These are phyloP conservation scores for Oleoguttula mirabilis DNA, from an alignment of 495 filamentous ascomycete genomes.

Conservation along the genomic window DNA sequence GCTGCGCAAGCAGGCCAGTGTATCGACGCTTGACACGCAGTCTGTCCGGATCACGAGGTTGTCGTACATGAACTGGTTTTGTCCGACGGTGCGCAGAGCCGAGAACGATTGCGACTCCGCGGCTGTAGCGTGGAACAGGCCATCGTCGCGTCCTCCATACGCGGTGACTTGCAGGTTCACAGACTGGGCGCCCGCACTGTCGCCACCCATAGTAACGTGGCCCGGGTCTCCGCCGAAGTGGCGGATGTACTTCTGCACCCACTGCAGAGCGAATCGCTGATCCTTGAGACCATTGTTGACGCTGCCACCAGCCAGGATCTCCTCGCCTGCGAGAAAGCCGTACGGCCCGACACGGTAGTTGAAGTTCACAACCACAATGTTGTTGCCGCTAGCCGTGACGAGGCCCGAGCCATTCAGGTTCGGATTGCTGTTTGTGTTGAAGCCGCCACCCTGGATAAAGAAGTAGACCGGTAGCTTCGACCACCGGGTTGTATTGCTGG, in stretches of 20 bases:
- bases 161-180: slow-evolving; percentile 56
- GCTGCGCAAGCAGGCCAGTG: slow-evolving; percentile 46
- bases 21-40: slow-evolving; percentile 37
- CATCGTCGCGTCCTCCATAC: slow-evolving; percentile 42
- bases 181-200: slow-evolving; percentile 58
- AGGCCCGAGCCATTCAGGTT: slow-evolving; percentile 55
- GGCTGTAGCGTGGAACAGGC: slow-evolving; percentile 50
- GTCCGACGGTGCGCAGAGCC: slow-evolving; percentile 42
- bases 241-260: slow-evolving; percentile 38
- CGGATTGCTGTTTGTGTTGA: slow-evolving; percentile 47
- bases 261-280: slow-evolving; percentile 52
- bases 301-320: slow-evolving; percentile 41
- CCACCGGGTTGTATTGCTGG: slow-evolving; percentile 36
- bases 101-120: slow-evolving; percentile 58
- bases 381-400: slow-evolving; percentile 43
- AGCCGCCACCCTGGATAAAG: slow-evolving; percentile 69
- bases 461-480: slow-evolving; percentile 56
- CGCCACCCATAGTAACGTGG: slow-evolving; percentile 59
- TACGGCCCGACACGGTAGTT: slow-evolving; percentile 61
- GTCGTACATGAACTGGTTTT: slow-evolving; percentile 56
- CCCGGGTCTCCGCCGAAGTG: slow-evolving; percentile 63
- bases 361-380: slow-evolving; percentile 61
- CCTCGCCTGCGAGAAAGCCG: slow-evolving; percentile 56
- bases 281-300: slow-evolving; percentile 64
- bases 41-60: slow-evolving; percentile 44